Percentiles rank a stretch among this genome's conserved stretches.
These are phyloP conservation scores for Suhomyces ambrosiae DNA, from an alignment of 1,139 yeast species.

Conservation along the genomic window DNA sequence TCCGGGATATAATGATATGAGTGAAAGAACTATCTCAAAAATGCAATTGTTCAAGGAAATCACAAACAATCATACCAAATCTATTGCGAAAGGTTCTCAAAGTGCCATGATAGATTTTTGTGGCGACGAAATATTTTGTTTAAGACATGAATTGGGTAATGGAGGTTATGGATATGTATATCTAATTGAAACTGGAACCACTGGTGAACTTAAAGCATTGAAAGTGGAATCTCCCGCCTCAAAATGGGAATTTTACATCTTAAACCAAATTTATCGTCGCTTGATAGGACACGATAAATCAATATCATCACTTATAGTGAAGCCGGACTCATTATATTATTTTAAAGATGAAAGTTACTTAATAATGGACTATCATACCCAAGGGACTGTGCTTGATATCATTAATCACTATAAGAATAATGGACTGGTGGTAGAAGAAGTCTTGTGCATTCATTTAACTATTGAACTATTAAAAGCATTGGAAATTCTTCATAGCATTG, in stretches of 20 bases:
- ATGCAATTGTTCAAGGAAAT: conserved; percentile 34
- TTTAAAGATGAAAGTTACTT: conserved; percentile 77
- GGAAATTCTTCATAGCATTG: conserved; percentile 62
- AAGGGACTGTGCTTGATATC: conserved; percentile 79
- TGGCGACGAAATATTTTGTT: conserved; percentile 55
- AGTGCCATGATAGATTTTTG: conserved; percentile 49
- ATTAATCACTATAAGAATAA: conserved; percentile 49
- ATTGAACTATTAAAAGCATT: conserved; percentile 62
- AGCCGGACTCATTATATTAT: conserved; percentile 54
- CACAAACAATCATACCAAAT: conserved; percentile 37
- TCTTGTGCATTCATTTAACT: conserved; percentile 62
- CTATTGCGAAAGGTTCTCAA: conserved; percentile 40
- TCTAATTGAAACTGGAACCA: conserved; percentile 62
- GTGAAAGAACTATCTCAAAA: conserved; percentile 27
- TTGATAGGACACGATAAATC: conserved; percentile 19
- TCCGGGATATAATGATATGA: conserved; percentile 30
- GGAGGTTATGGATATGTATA: conserved; percentile 85
- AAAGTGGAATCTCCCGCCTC: conserved; percentile 74
- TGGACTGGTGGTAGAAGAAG: conserved; percentile 55
- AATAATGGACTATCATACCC: conserved; percentile 65
- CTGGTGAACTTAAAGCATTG: conserved; percentile 62
- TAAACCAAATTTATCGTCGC: conserved; percentile 54
- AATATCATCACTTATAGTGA: conserved; percentile 40
- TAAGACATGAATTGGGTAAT: conserved; percentile 66
- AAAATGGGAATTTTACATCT: conserved; percentile 81